A percentile compares a stretch with the other conserved stretches of the same genome.
Evolutionary conservation across 352 stramenopile species (phyloP).

Genomic region (Phytophthora brassicae): DNA sequence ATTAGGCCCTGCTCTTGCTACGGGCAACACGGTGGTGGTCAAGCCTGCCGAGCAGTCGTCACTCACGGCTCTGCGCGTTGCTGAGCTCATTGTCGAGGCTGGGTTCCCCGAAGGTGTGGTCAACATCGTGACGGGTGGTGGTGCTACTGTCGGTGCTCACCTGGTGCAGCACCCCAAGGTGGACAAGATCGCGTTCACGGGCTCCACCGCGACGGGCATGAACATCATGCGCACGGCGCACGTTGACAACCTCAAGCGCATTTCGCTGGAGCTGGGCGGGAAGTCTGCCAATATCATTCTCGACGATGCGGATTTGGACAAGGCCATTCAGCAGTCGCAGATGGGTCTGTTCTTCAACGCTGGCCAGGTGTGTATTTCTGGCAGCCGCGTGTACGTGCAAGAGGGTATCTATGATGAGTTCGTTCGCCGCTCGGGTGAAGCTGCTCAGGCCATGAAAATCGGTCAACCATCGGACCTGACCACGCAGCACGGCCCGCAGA

Average conservation of each 20-base stretch:
- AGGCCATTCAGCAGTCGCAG: slow-evolving; percentile 49
- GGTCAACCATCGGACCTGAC: slow-evolving; percentile 49
- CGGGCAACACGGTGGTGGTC: slow-evolving; percentile 92
- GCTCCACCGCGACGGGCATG: slow-evolving; percentile 61
- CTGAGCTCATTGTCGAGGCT: slow-evolving; percentile 79
- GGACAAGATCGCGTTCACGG: slow-evolving; percentile 87
- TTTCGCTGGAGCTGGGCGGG: slow-evolving; percentile 78
- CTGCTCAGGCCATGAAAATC: slow-evolving; percentile 45
- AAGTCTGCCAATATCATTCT: slow-evolving; percentile 83
- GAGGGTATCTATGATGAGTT: slow-evolving; percentile 90
- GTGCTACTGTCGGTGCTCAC: slow-evolving; percentile 43
- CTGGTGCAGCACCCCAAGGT: slow-evolving; percentile 56
- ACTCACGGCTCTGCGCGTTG: slow-evolving; percentile 89
- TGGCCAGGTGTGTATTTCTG: slow-evolving; percentile 88
- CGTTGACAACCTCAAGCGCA: slow-evolving; percentile 70
- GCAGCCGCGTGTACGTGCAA: slow-evolving; percentile 88
- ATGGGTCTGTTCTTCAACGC: slow-evolving; percentile 83
- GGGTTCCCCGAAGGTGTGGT: slow-evolving; percentile 82
- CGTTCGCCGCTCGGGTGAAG: slow-evolving; percentile 54
- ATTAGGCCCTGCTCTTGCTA: slow-evolving; percentile 84
- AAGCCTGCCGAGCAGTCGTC: slow-evolving; percentile 96
- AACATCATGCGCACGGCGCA: slow-evolving; percentile 65
- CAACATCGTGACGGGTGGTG: slow-evolving; percentile 77
- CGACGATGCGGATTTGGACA: slow-evolving; percentile 68
- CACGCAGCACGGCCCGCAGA: slow-evolving; percentile 61